Evolutionary conservation across 2,329 filamentous ascomycete species (phyloP), one percentile per base, ranked within the genome.

Genomic region (Hypoxylon sp.): DNA sequence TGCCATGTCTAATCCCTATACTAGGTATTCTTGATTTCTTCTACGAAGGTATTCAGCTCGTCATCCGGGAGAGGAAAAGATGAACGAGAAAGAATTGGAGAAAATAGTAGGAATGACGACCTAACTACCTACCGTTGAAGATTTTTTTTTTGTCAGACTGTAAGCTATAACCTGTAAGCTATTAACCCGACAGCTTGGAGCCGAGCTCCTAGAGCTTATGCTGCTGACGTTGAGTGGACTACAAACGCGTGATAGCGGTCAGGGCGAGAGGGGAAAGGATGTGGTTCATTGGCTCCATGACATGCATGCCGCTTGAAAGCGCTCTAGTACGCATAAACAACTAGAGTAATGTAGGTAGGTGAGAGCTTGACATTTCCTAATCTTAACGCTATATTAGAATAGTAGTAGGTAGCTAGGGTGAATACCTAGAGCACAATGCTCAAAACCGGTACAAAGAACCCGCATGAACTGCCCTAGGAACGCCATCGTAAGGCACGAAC

Each of bases 141-240:
- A 48, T 49, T 49, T n/a, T n/a, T n/a, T n/a, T n/a, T n/a, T n/a
- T 41, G 40, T 50, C 54, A 57, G 41, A 47, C 27, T 32, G 32
- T 31, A n/a, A n/a, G n/a, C n/a, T n/a, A 19, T 46, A 21, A 37
- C 36, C 30, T 44, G 43, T 37, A 25, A 25, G 36, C 23, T 30
- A n/a, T n/a, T n/a, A 44, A 57, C 55, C 55, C 55, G 55, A 57
- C 42, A 20, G 40, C 26, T 43, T 57, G 55, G 55, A 57, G 42
- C 55, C 55, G 55, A 57, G 38, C 44, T 17, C 25, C 47, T 51
- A 45, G 50, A 54, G 50, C 51, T 55, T 55, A 57, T 38, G 45
- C 36, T 43, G 54, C 54, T 57, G 54, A 57, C 41, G 36, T 36
- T 31, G 35, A n/a, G n/a, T n/a, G n/a, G n/a, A n/a, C n/a, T n/a